Evolutionary conservation across 2,329 filamentous ascomycete species (phyloP), one percentile per base, ranked within the genome.

Genomic region (Colletotrichum orchidophilum): DNA sequence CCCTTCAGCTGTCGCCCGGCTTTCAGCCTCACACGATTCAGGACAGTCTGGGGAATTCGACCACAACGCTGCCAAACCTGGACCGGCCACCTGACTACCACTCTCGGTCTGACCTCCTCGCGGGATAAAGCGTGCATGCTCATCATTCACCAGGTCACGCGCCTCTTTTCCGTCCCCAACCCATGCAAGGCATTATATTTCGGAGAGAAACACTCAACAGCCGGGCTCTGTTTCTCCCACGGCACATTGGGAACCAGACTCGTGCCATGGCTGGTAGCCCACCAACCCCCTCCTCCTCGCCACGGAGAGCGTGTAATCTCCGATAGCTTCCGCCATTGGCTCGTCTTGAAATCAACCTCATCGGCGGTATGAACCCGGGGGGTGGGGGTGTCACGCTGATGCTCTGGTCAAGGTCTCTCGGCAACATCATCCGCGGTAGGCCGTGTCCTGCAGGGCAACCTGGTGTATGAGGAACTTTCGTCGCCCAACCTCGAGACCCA

Each of bases 391-490:
- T 26, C 52, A 27, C 39, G 50, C 31, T 42, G 52, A 61, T 42
- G 50, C 58, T 57, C 52, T 50, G 26, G 33, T 49, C 55, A 70
- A 59, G 69, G 53, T 55, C 39, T 54, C 26, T 61, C 69, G 69
- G 69, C 65, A 70, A 64, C 46, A 12, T 39, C 18, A 59, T 72
- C 69, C 69, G 69, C 15, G 42, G 59, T 35, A 58, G 29, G 15
- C 29, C 63, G 46, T 33, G 24, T 63, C 31, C 31, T 62, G 27
- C 52, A 42, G 26, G 60, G 27, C 49, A 26, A n/a, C 18, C 63
- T 59, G 55, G 31, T 24, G 35, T 35, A 15, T 35, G 26, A 42
- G 26, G 39, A 46, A n/a, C 18, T 46, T 52, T 21, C 52, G n/a
- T 50, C 49, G 27, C 24, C 35, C 35, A 54, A 58, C 13, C 39